A percentile compares a stretch with the other conserved stretches of the same genome.
phyloP scores from a whole-genome alignment of 176 grass and related monocot species.

The Luzula sylvatica region DNA sequence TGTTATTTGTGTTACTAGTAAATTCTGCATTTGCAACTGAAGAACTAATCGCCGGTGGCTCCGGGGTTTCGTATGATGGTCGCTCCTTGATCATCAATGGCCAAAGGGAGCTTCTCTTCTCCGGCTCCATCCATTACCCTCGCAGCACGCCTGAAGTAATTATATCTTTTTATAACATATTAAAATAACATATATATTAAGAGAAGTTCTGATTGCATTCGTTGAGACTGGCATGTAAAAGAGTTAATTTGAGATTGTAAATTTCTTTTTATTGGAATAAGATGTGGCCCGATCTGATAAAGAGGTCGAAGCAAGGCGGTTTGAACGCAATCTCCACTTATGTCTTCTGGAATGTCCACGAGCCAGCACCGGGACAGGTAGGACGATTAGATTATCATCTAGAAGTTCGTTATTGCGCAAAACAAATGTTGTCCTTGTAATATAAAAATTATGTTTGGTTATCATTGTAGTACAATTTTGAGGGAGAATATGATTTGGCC shows the following conservation, averaged over 20 bases:
- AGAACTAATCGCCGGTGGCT: background rate
- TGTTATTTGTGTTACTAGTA: slow-evolving; percentile 4
- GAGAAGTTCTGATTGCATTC: background rate
- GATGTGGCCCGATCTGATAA: slow-evolving; percentile 64
- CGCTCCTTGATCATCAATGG: slow-evolving; percentile 73
- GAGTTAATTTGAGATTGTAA: background rate
- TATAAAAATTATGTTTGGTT: background rate
- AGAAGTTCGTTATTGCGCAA: background rate
- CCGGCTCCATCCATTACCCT: slow-evolving; percentile 80
- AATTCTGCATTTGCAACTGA: background rate
- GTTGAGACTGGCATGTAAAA: background rate
- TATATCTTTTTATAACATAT: background rate
- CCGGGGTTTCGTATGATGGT: slow-evolving; percentile 43
- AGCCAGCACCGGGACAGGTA: slow-evolving; percentile 37
- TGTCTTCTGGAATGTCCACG: slow-evolving; percentile 66
- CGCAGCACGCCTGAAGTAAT: slow-evolving; percentile 43
- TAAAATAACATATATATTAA: background rate
- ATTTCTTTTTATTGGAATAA: background rate
- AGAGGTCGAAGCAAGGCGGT: slow-evolving; percentile 52
- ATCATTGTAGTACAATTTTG: slow-evolving; percentile 49
- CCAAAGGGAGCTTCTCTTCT: slow-evolving; percentile 59
- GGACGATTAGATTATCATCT: background rate
- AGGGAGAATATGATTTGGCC: slow-evolving; percentile 41
- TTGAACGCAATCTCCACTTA: slow-evolving; percentile 54
- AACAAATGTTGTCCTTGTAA: too few relatives aligned